Evolutionary conservation across 257 asterid species (phyloP).

Genomic region (Capsicum pubescens): DNA sequence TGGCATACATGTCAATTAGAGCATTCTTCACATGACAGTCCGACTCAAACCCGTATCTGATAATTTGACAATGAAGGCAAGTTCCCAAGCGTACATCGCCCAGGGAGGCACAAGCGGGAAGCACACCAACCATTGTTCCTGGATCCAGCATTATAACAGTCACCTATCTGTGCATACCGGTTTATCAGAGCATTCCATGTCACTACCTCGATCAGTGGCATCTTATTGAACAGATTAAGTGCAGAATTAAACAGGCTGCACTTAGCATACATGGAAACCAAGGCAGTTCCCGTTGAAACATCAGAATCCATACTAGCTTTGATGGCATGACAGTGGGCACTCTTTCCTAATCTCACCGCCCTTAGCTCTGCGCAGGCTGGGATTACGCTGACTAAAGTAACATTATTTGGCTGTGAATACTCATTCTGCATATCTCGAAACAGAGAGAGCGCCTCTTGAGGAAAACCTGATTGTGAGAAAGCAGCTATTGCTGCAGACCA

Average conservation of each 20-base stretch:
- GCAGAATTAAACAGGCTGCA: slow-evolving; percentile 37
- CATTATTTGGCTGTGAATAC: slow-evolving; percentile 39
- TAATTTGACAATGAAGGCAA: slow-evolving; percentile 41
- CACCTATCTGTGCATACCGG: slow-evolving; percentile 47
- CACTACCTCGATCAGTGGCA: slow-evolving; percentile 45
- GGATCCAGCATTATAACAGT: slow-evolving; percentile 41
- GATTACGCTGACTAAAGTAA: slow-evolving; percentile 46
- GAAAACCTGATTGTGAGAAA: slow-evolving; percentile 50
- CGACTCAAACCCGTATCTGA: slow-evolving; percentile 35
- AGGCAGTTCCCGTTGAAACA: slow-evolving; percentile 48
- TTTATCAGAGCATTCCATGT: slow-evolving; percentile 55
- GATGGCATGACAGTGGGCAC: slow-evolving; percentile 49
- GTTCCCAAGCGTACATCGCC: slow-evolving; percentile 40
- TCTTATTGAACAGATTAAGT: slow-evolving; percentile 37
- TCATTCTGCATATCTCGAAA: slow-evolving; percentile 49
- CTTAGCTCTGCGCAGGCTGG: slow-evolving; percentile 47
- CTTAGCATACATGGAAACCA: slow-evolving; percentile 55
- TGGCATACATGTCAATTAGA: slow-evolving; percentile 49
- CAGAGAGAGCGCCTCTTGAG: slow-evolving; percentile 42
- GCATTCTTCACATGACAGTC: slow-evolving; percentile 48
- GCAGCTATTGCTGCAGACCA: slow-evolving; percentile 54
- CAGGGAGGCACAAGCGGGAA: slow-evolving; percentile 48
- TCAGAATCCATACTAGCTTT: slow-evolving; percentile 39
- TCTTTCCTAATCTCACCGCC: slow-evolving; percentile 40
- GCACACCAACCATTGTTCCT: slow-evolving; percentile 48